Conservation (phyloP, 768 basidiomycete genomes). For the Favolaschia claudopus region DNA sequence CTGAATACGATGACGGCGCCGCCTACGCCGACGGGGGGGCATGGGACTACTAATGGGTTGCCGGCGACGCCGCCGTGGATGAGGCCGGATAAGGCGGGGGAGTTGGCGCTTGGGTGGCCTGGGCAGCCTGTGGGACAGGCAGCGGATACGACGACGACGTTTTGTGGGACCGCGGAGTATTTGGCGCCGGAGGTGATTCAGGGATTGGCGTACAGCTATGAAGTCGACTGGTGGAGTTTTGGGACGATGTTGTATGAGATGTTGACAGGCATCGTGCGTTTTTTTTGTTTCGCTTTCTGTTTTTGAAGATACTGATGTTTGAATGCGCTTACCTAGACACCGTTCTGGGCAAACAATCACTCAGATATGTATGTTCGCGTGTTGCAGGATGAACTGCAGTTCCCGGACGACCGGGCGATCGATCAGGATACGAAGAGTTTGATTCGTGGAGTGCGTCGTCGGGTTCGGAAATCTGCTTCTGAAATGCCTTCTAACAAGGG, state of each 20-base stretch:
- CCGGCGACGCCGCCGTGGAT: slow-evolving; percentile 80
- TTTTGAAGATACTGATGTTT: slow-evolving; percentile 15
- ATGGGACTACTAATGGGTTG: slow-evolving; percentile 33
- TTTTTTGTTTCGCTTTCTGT: slow-evolving; percentile 8
- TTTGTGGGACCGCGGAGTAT: slow-evolving; percentile 97
- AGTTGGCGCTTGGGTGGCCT: slow-evolving; percentile 64
- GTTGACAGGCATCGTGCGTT: slow-evolving; percentile 91
- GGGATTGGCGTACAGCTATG: slow-evolving; percentile 88
- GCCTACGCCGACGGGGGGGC: slow-evolving; percentile 60
- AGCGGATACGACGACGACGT: slow-evolving; percentile 80
- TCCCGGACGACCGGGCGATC: slow-evolving; percentile 91
- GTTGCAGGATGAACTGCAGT: slow-evolving; percentile 86
- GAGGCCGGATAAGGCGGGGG: slow-evolving; percentile 66
- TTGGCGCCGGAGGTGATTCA: slow-evolving; percentile 97
- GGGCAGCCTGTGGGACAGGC: slow-evolving; percentile 51
- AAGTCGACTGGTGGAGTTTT: slow-evolving; percentile 98
- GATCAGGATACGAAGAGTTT: slow-evolving; percentile 96
- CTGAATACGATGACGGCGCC: slow-evolving; percentile 55
- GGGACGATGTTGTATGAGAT: slow-evolving; percentile 99
- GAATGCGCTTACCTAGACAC: slow-evolving; percentile 63
- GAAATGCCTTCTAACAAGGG: slow-evolving; percentile 21
- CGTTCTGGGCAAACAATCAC: slow-evolving; percentile 92
- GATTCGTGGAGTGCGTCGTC: slow-evolving; percentile 81
- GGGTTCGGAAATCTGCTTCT: background rate
- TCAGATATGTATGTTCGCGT: slow-evolving; percentile 95